Base-by-base conservation (phyloP, 2,329 filamentous ascomycete genomes). In the Epichloe festucae region DNA sequence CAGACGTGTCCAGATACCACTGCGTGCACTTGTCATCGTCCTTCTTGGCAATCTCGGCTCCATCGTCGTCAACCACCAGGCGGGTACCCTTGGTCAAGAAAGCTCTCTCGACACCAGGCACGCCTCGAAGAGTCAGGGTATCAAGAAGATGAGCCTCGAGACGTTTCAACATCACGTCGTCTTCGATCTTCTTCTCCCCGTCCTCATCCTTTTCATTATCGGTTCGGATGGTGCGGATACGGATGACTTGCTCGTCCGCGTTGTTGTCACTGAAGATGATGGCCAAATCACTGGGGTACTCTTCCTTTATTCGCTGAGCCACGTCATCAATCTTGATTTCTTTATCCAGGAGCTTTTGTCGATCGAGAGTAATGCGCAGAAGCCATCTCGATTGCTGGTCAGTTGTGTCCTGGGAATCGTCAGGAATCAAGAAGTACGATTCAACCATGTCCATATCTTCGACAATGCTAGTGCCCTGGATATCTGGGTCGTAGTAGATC, bases 181-280 rank as follows among this genome's bases (percentile, higher is more conserved):
- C 89, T 62, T 95, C 87, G 52, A 87, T 80, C 35, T 69, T 67
- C 55, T 73, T 73, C 23, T 74, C 72, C 11, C 69, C 68, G 39
- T 85, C 83, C 10, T 91, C 87, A 39, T 85, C 85, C 63, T 88
- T 85, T 45, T 84, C 81, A 47, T 85, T 84, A 47, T 80, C 77
- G 55, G 81, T 75, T 35, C 75, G 73, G 55, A 94, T 81, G 61
- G 90, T 85, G 57, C 93, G 87, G 57, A 96, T 85, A 66, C 93
- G 93, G 60, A 98, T 89, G 45, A 97, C 85, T 66, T 94, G 89
- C 65, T 94, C 84, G 57, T 96, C 90, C 10, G 91, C 90, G 67
- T 98, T 98, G 74, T 96, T 93, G 68, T 98, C 93, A 69, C 89
- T 95, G 75, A 95, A 95, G 54, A 98, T 90, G 58, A 98, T 84